These are phyloP conservation scores for Mucor plumbeus DNA, from an alignment of 371 early-diverging fungal species.

Conservation along the genomic window DNA sequence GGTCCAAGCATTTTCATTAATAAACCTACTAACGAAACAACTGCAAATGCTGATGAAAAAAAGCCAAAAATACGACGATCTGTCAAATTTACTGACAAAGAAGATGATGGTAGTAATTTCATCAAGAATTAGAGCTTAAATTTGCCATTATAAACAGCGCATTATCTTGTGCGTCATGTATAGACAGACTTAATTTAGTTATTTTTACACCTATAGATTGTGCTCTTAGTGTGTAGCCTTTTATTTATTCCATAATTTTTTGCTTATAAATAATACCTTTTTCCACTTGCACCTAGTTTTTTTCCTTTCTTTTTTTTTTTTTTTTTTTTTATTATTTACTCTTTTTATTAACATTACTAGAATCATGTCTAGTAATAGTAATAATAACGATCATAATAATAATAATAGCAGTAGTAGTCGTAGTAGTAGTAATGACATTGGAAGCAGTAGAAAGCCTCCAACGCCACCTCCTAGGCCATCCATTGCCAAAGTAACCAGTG, in stretches of 20 bases:
- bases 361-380: background rate
- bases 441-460: background rate
- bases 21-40: background rate
- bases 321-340: background rate
- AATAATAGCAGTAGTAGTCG: background rate
- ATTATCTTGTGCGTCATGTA: background rate
- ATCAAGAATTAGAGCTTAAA: background rate
- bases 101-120: background rate
- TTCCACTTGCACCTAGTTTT: background rate
- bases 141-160: background rate
- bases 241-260: background rate
- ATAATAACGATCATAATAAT: background rate
- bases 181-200: no score
- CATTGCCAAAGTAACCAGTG: background rate
- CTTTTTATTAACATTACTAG: background rate
- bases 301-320: background rate
- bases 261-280: background rate
- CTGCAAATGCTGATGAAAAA: background rate
- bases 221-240: no score
- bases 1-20: background rate
- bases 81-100: background rate
- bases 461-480: background rate
- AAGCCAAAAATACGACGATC: constrained; percentile 6
- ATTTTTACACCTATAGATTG: no score
- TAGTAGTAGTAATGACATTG: background rate